These are phyloP conservation scores for Penicillium sp. DNA, from an alignment of 2,329 filamentous ascomycete genomes.

Conservation along the genomic window DNA sequence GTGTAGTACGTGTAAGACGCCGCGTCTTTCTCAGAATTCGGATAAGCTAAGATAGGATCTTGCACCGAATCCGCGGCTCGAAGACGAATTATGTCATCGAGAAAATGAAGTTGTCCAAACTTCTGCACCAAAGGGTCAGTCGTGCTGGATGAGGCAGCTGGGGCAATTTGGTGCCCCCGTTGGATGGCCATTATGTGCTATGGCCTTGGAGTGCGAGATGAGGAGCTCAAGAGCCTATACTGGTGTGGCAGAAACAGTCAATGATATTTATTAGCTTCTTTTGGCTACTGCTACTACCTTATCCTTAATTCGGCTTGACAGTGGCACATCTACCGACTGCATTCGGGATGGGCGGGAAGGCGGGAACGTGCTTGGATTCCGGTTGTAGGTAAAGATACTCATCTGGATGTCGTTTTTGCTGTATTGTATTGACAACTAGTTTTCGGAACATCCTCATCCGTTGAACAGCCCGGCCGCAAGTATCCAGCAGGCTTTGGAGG, in stretches of 20 bases:
- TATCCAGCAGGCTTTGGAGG: neutral
- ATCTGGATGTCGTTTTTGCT: neutral
- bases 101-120: constrained; percentile 41
- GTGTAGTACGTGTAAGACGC: constrained; percentile 44
- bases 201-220: neutral
- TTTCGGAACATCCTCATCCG: neutral
- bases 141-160: constrained; percentile 5
- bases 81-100: constrained; percentile 45
- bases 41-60: constrained; percentile 44
- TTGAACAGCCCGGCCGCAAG: neutral
- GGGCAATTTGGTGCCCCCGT: constrained; percentile 6
- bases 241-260: neutral
- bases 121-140: constrained; percentile 23
- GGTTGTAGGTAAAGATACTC: constrained; percentile 3
- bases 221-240: neutral
- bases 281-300: neutral
- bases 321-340: constrained; percentile 8
- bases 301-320: neutral
- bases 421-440: neutral
- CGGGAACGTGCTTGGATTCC: constrained; percentile 4
- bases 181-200: constrained; percentile 20
- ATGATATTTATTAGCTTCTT: constrained; percentile 1
- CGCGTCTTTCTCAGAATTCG: constrained; percentile 30
- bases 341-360: constrained; percentile 11
- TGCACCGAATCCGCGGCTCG: constrained; percentile 41